phyloP scores from a whole-genome alignment of 2,329 filamentous ascomycete genomes.

The Trichoderma aggressivum region DNA sequence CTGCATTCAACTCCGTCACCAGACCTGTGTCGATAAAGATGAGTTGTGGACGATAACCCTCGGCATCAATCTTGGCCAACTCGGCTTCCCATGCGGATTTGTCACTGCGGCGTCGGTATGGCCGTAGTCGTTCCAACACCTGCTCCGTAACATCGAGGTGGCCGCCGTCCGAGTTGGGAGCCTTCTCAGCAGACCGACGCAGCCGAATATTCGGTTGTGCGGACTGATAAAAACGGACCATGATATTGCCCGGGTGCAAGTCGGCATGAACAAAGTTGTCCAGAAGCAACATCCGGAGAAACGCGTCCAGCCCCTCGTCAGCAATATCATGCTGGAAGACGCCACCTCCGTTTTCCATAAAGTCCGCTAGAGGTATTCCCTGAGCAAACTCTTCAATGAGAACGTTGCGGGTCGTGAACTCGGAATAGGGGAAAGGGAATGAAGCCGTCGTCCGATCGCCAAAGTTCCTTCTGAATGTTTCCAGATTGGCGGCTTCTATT shows the following conservation, averaged over 20 bases:
- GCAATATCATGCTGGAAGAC: slow-evolving; percentile 93
- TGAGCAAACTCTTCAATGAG: slow-evolving; percentile 94
- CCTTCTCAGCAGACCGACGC: slow-evolving; percentile 28
- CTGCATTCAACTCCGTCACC: slow-evolving; percentile 86
- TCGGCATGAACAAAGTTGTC: slow-evolving; percentile 98
- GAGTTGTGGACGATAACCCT: slow-evolving; percentile 89
- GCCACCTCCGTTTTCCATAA: slow-evolving; percentile 86
- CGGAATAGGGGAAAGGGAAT: slow-evolving; percentile 91
- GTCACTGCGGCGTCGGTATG: slow-evolving; percentile 61
- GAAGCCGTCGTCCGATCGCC: slow-evolving; percentile 85
- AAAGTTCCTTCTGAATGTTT: slow-evolving; percentile 86
- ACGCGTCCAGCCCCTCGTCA: slow-evolving; percentile 90
- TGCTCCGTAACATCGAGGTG: slow-evolving; percentile 80
- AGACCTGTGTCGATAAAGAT: slow-evolving; percentile 97
- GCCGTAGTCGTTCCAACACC: slow-evolving; percentile 75
- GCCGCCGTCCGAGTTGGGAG: slow-evolving; percentile 40
- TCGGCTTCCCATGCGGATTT: slow-evolving; percentile 69
- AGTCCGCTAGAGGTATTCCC: slow-evolving; percentile 85
- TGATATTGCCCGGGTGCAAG: slow-evolving; percentile 95
- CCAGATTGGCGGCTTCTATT: slow-evolving; percentile 89
- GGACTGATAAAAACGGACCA: slow-evolving; percentile 96
- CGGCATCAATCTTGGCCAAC: slow-evolving; percentile 71
- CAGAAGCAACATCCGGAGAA: slow-evolving; percentile 91
- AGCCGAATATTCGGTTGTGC: slow-evolving; percentile 61
- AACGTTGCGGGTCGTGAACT: slow-evolving; percentile 89